Evolutionary conservation across 2,329 filamentous ascomycete species (phyloP).

Genomic region (Aspergillus amoenus): DNA sequence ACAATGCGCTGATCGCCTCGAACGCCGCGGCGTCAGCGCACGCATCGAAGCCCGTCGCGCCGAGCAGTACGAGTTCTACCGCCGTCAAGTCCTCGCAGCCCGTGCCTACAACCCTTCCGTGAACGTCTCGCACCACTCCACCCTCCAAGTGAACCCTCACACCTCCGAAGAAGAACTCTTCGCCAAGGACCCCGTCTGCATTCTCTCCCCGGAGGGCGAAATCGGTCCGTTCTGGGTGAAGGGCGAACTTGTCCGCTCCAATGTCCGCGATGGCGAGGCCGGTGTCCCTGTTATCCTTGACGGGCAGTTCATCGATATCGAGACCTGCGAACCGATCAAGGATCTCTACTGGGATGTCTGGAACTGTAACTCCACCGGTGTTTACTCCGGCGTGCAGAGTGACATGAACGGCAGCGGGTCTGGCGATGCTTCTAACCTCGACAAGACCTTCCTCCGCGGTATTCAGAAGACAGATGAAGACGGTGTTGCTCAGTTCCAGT

Average conservation of each 20-base stretch:
- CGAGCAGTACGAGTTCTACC: constrained; percentile 17
- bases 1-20: constrained; percentile 21
- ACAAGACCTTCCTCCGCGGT: constrained; percentile 45
- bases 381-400: constrained; percentile 29
- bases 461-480: constrained; percentile 43
- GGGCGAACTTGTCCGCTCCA: constrained; percentile 39
- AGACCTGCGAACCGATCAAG: constrained; percentile 40
- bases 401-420: constrained; percentile 23
- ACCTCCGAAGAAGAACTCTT: constrained; percentile 26
- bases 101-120: constrained; percentile 38
- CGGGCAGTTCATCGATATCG: constrained; percentile 40
- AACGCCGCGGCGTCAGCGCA: constrained; percentile 21
- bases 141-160: constrained; percentile 19
- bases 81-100: constrained; percentile 17
- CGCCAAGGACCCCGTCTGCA: constrained; percentile 34
- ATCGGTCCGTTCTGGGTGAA: constrained; percentile 47
- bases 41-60: constrained; percentile 25
- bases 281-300: constrained; percentile 42
- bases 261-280: constrained; percentile 35
- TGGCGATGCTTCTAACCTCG: constrained; percentile 26
- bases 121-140: constrained; percentile 39
- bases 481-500: constrained; percentile 43
- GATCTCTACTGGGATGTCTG: constrained; percentile 37
- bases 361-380: constrained; percentile 35
- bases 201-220: constrained; percentile 52